Base-by-base conservation (phyloP, 1,284 basidiomycete genomes). In the Ceratobasidium theobromae region DNA sequence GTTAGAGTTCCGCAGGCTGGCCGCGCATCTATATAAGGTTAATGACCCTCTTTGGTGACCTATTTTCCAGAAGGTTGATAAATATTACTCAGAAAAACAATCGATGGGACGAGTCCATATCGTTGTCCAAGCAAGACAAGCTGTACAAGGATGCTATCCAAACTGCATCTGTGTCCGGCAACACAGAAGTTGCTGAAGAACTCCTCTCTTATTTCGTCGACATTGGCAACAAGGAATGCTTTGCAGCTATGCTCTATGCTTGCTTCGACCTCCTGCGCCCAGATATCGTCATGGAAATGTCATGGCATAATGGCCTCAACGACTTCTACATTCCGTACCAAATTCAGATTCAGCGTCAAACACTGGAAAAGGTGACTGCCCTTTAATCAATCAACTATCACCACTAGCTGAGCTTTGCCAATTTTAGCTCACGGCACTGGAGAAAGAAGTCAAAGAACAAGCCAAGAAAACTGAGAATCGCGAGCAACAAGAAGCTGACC, bases 191-290 rank as follows among this genome's bases (percentile, higher is more conserved):
- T 35, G 91, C 93, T 1, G 95, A 99, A 77, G 97, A 98, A 67
- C 81, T 99, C 16, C 81, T 98, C 21, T 87, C 87, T 8, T 99
- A 95, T 80, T 95, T 95, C 74, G 93, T 98, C 70, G 91, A 94
- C 75, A 97, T 99, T 70, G 97, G 97, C 41, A 97, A 96, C 83
- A 96, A 95, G 79, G 97, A 99, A 77, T 96, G 93, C 77, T 98
- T 97, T 77, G 89, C 94, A 0, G 94, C 93, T 1, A 82, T 91
- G 72, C 84, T 98, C 40, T 98, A 87, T 73, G 84, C 91, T 41
- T 96, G 93, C 79, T 99, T 95, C 79, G 95, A 99, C 77, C 81
- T 98, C 12, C 79, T 99, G 60, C 86, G 92, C 43, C 84, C 93
- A 0, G 97, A 99, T 76, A 79, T 95, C 67, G 93, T 98, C 33